Evolutionary conservation across 78 protist genomes (phyloP), one percentile per base, ranked within the genome.

Genomic region (Speleostelium caveatum): DNA sequence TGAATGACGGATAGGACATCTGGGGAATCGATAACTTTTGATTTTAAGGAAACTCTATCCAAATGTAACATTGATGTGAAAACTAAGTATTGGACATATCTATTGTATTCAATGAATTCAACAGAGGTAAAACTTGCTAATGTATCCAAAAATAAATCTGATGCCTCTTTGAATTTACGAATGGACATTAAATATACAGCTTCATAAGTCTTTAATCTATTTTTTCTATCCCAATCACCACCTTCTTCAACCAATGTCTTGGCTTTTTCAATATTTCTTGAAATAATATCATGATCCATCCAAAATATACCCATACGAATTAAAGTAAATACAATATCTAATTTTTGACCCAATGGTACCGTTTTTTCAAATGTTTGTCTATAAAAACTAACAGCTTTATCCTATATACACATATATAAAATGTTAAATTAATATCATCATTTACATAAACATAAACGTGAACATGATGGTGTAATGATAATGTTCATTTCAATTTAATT

Each of bases 161-260:
- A 79, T 0, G 98, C 96, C 72, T 76, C 76, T 60, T 93, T 85
- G 78, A 98, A 96, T 58, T 95, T 68, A 56, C 99, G 94, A 30
- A 80, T 73, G 10, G 93, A 42, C 90, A 97, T 59, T 60, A 59
- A 53, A 62, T 86, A 92, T 28, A 76, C 61, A 1, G 96, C 99
- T 87, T 97, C 97, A 74, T 98, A 98, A 38, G 95, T 98, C 96
- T 97, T 98, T 36, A 98, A 75, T 30, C 99, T 72, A 93, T 98
- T 98, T 69, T 98, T 92, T n/a, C 98, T 89, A 53, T 98, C 99
- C 99, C 99, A 98, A 73, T 98, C 99, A 59, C 99, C 98, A 14
- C 99, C 99, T 33, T 94, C 88, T 45, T 87, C 94, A 19, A 87
- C 86, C 32, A 87, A 86, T 68, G 38, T 33, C 56, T 96, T 68